Base-by-base conservation (phyloP, 163 green algal genomes). In the Scenedesmus sp. region DNA sequence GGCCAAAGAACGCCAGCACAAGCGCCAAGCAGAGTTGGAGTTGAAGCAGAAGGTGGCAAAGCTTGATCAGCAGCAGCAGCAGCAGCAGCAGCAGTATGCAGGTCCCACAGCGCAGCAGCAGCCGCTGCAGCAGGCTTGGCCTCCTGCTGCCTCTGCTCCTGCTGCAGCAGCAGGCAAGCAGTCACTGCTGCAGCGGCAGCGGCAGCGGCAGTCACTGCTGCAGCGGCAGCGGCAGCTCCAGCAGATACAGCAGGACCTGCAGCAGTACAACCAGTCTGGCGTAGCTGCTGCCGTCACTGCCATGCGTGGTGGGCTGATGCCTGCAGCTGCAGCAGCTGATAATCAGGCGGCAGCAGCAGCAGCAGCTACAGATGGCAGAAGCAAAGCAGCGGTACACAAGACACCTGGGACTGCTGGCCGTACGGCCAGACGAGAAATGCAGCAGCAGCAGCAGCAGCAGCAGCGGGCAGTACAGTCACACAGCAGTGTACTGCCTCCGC, bases 351-450 rank as follows among this genome's bases (percentile, higher is more conserved):
- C 59, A 81, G 37, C 35, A 61, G 40, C 37, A 81, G 37, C 61
- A 68, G 73, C 49, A 26, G 40, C 61, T n/a, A 40, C 65, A 79
- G 51, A 10, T 76, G 70, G 65, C 44, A 42, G 72, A 46, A 76
- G 85, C 70, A 83, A 51, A 46, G 37, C 43, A 76, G 42, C 76
- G 65, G 59, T 81, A 78, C 83, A 56, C 76, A 43, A 18, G 22
- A 26, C 37, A 65, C 12, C 83, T 79, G 59, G 22, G 59, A 24
- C 59, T 13, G 51, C 51, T 70, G 56, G 56, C 7, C 56, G 56
- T 70, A 37, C 26, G n/a, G 40, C 46, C 16, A 37, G 9, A 43
- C 22, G 13, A 10, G n/a, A n/a, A n/a, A n/a, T n/a, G n/a, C n/a
- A n/a, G n/a, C 30, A 40, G 26, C 24, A 76, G 65, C 65, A 40